phyloP scores from a whole-genome alignment of 768 basidiomycete genomes.

The Krasilnikovozyma curviuscula region DNA sequence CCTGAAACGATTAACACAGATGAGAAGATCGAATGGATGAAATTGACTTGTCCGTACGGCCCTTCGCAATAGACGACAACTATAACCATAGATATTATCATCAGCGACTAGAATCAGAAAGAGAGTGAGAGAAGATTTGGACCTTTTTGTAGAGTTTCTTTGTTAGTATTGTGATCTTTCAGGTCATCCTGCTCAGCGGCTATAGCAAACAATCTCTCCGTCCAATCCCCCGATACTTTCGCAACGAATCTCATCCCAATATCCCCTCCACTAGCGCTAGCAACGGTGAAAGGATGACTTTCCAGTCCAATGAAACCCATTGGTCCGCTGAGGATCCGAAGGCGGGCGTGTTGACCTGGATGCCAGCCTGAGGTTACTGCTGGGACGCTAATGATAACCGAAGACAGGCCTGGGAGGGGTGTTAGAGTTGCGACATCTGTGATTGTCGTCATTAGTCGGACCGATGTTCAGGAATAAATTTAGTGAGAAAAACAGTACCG shows the following conservation, averaged over 20 bases:
- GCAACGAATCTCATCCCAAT: slow-evolving; percentile 3
- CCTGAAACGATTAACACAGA: slow-evolving; percentile 14
- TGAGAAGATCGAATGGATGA: slow-evolving; percentile 11
- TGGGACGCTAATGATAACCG: not conserved
- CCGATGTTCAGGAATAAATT: too few species aligned
- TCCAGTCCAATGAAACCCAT: not conserved
- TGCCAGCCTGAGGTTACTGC: not conserved
- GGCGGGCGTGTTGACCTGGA: not conserved
- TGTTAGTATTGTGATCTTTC: not conserved
- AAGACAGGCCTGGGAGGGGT: not conserved
- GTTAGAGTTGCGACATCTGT: not conserved
- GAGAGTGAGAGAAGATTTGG: not conserved
- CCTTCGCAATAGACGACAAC: slow-evolving; percentile 9
- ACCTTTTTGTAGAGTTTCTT: not conserved
- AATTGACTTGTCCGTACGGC: slow-evolving; percentile 13
- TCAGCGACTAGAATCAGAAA: too few species aligned
- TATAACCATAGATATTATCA: not conserved
- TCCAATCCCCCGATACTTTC: slow-evolving; percentile 14
- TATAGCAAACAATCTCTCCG: slow-evolving; percentile 6
- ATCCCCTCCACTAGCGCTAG: not conserved
- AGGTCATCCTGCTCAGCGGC: not conserved
- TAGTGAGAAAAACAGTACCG: not conserved
- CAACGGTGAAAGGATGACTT: not conserved
- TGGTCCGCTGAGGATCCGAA: not conserved
- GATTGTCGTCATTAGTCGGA: too few species aligned